Evolutionary conservation across 2,329 filamentous ascomycete species (phyloP).

Genomic region (Epicoccum nigrum): DNA sequence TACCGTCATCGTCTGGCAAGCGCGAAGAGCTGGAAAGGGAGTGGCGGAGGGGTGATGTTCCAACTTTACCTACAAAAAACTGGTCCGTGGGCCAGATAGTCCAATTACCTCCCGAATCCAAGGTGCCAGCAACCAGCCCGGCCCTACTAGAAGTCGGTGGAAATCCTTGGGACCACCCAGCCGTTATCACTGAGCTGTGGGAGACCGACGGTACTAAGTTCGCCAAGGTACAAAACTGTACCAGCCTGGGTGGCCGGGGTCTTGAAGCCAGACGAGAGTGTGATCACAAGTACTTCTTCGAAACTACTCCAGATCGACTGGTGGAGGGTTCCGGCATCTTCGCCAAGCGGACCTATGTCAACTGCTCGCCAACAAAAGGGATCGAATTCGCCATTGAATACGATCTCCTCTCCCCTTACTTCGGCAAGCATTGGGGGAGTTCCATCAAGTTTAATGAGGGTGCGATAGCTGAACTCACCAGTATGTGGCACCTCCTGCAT

Average conservation of each 20-base stretch:
- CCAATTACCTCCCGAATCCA: not conserved
- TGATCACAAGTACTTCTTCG: conserved; percentile 18
- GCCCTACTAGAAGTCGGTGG: not conserved
- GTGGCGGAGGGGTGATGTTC: not conserved
- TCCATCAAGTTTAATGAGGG: conserved; percentile 15
- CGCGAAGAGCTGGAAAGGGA: not conserved
- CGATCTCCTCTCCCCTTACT: conserved; percentile 19
- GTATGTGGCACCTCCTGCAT: not conserved
- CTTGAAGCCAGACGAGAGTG: not conserved
- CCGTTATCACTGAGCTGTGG: conserved; percentile 17
- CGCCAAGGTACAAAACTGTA: conserved; percentile 20
- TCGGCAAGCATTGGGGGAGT: not conserved
- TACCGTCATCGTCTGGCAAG: no score
- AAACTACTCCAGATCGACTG: conserved; percentile 13
- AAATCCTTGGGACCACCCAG: conserved; percentile 10
- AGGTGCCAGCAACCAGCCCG: not conserved
- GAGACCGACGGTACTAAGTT: conserved; percentile 3
- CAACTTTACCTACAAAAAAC: not conserved
- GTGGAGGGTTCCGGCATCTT: conserved; percentile 20
- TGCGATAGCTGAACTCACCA: conserved; percentile 12
- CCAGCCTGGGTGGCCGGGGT: conserved; percentile 15
- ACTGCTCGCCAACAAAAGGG: conserved; percentile 15
- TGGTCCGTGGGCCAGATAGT: conserved; percentile 3
- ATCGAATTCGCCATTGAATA: conserved; percentile 23
- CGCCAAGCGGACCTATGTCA: conserved; percentile 27